Evolutionary conservation across 805 yeast species (phyloP), one percentile per base, ranked within the genome.

Genomic region (Saccharomycopsis malanga): DNA sequence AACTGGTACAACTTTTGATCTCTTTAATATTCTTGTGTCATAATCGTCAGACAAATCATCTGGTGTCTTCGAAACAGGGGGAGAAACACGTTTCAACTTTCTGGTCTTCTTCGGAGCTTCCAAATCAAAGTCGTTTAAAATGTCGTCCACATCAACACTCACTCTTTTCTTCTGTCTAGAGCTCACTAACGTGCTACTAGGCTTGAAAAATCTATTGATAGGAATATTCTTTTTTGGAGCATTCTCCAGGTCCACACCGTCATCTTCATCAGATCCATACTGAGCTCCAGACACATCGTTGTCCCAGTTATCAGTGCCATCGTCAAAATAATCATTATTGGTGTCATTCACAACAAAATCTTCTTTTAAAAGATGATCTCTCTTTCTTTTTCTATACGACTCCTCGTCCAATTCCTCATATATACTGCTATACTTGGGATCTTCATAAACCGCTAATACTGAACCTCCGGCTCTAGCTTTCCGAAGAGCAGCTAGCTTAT

Each of bases 321-420:
- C 84, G 57, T 93, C 98, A 1, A 87, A 89, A 59, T 91, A 91
- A 0, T 97, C 98, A 54, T 82, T 83, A 25, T 96, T 96, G 55
- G 84, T 80, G 61, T 91, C 98, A 61, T 88, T 96, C 2, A 87
- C 95, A 32, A 91, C 93, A 61, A 91, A 91, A 62, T 91, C 96
- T 58, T 91, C 96, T 52, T 84, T 81, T 63, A 87, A 71, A 41
- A 93, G 70, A 49, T 88, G 86, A 49, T 83, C 78, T 57, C 94
- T 77, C 61, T 85, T 86, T 60, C 79, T 84, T 56, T 75, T 75
- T 55, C 91, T 71, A 64, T 78, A 91, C 32, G 81, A 79, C 25
- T 73, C 80, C 57, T 88, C 96, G 59, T 85, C 95, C 4, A 88
- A 82, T 58, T 87, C 89, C 57, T 91, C 97, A 61, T 89, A 93